A percentile compares a stretch with the other conserved stretches of the same genome.
phyloP scores from a whole-genome alignment of 768 basidiomycete genomes.

The Suillus subalutaceus region DNA sequence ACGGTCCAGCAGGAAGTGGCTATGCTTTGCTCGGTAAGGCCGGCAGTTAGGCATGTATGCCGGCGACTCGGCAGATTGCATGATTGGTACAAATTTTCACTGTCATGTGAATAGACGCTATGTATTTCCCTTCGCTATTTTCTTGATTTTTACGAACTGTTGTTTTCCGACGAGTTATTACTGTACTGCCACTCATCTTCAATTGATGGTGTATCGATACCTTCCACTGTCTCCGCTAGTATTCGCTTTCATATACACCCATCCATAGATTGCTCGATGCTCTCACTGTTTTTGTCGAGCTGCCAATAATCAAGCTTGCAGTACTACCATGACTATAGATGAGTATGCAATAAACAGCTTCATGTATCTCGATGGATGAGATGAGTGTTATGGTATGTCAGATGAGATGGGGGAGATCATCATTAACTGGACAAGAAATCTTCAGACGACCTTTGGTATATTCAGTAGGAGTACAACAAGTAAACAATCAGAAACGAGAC shows the following conservation, averaged over 20 bases:
- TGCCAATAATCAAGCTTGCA: neutral
- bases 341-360: neutral
- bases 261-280: neutral
- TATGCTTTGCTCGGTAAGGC: conserved; percentile 69
- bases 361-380: neutral
- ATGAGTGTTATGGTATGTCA: neutral
- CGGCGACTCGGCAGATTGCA: neutral
- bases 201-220: conserved; percentile 2
- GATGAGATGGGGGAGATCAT: neutral
- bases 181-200: neutral
- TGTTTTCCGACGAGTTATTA: neutral
- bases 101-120: neutral
- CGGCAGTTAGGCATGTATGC: conserved; percentile 36
- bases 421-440: neutral
- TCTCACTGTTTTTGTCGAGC: neutral
- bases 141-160: neutral
- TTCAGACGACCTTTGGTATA: neutral
- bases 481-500: no score
- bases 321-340: neutral
- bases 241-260: neutral
- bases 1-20: conserved; percentile 74
- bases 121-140: neutral
- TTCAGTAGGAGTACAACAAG: no score
- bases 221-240: neutral
- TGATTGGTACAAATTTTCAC: neutral